Percentiles rank a stretch among this genome's conserved stretches.
Evolutionary conservation across 2,329 filamentous ascomycete genomes (phyloP).

Genomic region (Ploettnerulaceae sp.): DNA sequence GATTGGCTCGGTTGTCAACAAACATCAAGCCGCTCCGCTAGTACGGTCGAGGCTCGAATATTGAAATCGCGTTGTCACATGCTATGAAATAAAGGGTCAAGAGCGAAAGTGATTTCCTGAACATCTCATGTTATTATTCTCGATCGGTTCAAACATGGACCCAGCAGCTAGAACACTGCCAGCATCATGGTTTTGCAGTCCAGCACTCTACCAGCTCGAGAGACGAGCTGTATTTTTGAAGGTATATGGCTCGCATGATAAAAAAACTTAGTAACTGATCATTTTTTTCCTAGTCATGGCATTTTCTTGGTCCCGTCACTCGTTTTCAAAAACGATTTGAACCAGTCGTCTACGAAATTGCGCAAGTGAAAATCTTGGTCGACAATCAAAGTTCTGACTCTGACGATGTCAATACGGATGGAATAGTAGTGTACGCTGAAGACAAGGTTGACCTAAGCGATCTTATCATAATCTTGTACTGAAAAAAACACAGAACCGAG

Average conservation of each 20-base stretch:
- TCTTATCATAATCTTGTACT: neutral
- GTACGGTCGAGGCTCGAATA: too few relatives aligned
- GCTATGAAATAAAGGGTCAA: too few relatives aligned
- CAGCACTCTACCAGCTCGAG: slow-evolving; percentile 45
- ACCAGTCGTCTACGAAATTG: slow-evolving; percentile 45
- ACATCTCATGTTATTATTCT: too few relatives aligned
- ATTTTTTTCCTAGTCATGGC: slow-evolving; percentile 41
- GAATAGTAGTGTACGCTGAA: slow-evolving; percentile 37
- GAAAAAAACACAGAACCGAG: slow-evolving; percentile 22
- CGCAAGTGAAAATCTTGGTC: slow-evolving; percentile 41
- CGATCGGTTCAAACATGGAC: slow-evolving; percentile 17
- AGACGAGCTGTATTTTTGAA: slow-evolving; percentile 46
- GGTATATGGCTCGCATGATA: slow-evolving; percentile 23
- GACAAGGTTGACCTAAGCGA: slow-evolving; percentile 18
- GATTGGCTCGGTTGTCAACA: neutral
- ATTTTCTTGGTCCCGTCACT: slow-evolving; percentile 48
- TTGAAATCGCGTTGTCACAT: too few relatives aligned
- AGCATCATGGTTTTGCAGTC: slow-evolving; percentile 49
- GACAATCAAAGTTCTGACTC: slow-evolving; percentile 31
- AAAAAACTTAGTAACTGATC: neutral
- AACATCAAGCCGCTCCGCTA: slow-evolving; percentile 6
- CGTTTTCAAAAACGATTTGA: slow-evolving; percentile 40
- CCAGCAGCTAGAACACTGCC: slow-evolving; percentile 40
- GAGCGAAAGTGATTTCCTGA: too few relatives aligned
- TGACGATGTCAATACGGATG: slow-evolving; percentile 26